Conservation (phyloP, 495 filamentous ascomycete species). For the Alectoria sarmentosa region DNA sequence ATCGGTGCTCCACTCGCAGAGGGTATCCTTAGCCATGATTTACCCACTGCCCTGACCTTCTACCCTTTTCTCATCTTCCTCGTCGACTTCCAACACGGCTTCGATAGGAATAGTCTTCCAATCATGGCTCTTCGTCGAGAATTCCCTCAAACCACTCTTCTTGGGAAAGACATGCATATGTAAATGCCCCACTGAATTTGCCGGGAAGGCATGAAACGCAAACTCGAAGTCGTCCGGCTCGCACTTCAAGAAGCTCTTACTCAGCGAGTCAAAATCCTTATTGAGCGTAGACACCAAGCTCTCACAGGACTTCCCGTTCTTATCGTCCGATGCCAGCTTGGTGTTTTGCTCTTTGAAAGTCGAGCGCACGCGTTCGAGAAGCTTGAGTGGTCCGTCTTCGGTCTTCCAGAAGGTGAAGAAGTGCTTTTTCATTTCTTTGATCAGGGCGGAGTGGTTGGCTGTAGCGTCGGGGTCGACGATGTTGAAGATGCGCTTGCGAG, state of each 20-base stretch:
- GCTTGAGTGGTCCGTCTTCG: not conserved
- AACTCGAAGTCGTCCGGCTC: slow-evolving; percentile 28
- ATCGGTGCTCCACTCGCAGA: not conserved
- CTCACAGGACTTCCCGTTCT: slow-evolving; percentile 13
- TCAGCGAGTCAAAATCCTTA: slow-evolving; percentile 10
- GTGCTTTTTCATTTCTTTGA: slow-evolving; percentile 29
- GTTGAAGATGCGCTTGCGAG: slow-evolving; percentile 31
- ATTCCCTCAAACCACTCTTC: slow-evolving; percentile 15
- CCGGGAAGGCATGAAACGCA: slow-evolving; percentile 30
- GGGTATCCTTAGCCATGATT: not conserved
- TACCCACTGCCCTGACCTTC: not conserved
- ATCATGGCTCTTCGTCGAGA: slow-evolving; percentile 27
- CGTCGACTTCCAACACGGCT: slow-evolving; percentile 20
- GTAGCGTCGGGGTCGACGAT: slow-evolving; percentile 26
- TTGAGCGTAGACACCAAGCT: slow-evolving; percentile 1
- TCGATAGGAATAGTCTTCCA: slow-evolving; percentile 29
- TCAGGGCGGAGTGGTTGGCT: slow-evolving; percentile 19
- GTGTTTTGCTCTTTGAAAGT: slow-evolving; percentile 22
- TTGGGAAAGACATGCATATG: slow-evolving; percentile 33
- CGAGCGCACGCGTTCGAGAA: slow-evolving; percentile 14
- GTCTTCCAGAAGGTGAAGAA: slow-evolving; percentile 24
- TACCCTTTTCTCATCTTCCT: slow-evolving; percentile 4
- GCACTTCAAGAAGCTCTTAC: slow-evolving; percentile 12
- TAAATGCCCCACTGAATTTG: slow-evolving; percentile 29
- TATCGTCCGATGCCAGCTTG: slow-evolving; percentile 17